These are phyloP conservation scores for Fraxinus greggii DNA, from an alignment of 305 asterid genomes.

Conservation along the genomic window DNA sequence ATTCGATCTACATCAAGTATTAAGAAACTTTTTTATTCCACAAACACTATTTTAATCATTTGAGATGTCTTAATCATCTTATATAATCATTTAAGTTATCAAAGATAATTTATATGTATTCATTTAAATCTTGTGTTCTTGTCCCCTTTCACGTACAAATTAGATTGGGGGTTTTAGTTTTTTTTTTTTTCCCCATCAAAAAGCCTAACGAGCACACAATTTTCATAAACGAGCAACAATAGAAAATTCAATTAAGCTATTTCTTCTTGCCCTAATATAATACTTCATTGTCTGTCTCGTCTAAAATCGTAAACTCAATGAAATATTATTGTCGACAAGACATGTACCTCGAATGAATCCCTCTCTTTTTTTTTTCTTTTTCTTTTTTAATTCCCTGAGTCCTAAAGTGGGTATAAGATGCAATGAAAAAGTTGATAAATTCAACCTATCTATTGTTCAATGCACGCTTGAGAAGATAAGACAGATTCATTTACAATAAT, in stretches of 20 bases:
- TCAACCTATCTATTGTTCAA: neutral
- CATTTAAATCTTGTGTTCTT: no score
- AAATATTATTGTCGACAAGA: neutral
- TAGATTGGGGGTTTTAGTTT: no score
- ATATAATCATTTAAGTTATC: neutral
- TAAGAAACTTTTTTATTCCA: neutral
- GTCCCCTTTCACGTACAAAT: neutral
- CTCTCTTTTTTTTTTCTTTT: no score
- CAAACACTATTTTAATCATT: neutral
- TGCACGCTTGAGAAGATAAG: neutral
- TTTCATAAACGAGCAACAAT: neutral
- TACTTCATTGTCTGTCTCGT: neutral
- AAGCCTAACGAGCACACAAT: neutral
- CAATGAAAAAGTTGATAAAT: neutral
- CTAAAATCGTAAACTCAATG: neutral
- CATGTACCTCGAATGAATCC: neutral
- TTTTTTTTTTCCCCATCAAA: neutral
- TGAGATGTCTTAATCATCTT: neutral
- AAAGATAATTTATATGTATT: neutral
- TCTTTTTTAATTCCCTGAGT: no score
- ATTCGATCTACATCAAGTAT: neutral
- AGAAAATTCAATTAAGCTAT: neutral
- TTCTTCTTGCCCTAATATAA: neutral
- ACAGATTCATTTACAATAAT: neutral
- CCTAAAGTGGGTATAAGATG: neutral